Conservation (phyloP, 2,329 filamentous ascomycete genomes). For the Knufia petricola region DNA sequence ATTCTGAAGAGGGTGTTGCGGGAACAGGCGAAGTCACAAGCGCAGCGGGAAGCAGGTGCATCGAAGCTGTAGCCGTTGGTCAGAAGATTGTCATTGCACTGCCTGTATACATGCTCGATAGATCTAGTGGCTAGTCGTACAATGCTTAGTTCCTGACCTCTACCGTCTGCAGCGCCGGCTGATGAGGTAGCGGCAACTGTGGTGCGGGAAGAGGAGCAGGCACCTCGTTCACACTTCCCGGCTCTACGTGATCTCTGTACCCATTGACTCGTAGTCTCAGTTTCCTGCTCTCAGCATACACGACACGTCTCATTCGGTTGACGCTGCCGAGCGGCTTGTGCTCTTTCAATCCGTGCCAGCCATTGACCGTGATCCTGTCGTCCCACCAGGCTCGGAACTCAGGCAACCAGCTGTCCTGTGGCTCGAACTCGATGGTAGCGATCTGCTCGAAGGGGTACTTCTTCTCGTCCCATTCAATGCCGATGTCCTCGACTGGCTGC, state of each 20-base stretch:
- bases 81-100: not conserved
- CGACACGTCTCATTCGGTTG: constrained; percentile 15
- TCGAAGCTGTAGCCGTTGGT: constrained; percentile 38
- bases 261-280: constrained; percentile 15
- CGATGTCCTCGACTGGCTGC: constrained; percentile 58
- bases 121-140: not conserved
- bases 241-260: constrained; percentile 16
- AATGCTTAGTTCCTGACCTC: not conserved
- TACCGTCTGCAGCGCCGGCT: constrained; percentile 4
- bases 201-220: constrained; percentile 9
- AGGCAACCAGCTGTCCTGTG: constrained; percentile 16
- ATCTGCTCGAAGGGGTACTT: constrained; percentile 78
- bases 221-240: constrained; percentile 15
- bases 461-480: constrained; percentile 97
- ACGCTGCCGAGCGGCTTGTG: constrained; percentile 16
- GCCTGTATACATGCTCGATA: not conserved
- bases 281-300: constrained; percentile 18
- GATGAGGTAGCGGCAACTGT: constrained; percentile 7
- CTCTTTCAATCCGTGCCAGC: constrained; percentile 16
- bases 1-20: constrained; percentile 30
- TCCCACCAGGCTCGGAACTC: constrained; percentile 17
- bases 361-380: constrained; percentile 17
- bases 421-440: constrained; percentile 16
- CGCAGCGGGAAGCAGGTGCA: constrained; percentile 46
- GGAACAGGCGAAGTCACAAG: constrained; percentile 10